Evolutionary conservation across 441 rosid species (phyloP), one percentile per base, ranked within the genome.

Genomic region (Erysimum pusillum): DNA sequence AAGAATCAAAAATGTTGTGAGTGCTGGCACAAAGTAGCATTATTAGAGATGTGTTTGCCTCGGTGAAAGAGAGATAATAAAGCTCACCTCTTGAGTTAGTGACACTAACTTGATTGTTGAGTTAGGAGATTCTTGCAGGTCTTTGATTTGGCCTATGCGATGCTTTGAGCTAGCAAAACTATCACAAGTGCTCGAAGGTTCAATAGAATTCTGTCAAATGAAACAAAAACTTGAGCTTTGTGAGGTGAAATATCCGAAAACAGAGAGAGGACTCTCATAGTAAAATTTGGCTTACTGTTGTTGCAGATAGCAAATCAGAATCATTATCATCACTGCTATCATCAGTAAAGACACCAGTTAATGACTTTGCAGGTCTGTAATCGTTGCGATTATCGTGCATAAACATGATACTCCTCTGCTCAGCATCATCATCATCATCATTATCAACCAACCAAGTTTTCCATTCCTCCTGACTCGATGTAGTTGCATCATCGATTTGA

Each of bases 271-370:
- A 49, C 3, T 53, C 18, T 25, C 11, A 32, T 22, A 64, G 41
- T 52, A 42, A 63, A 39, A 48, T 25, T 9, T n/a, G 17, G 59
- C 75, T 71, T 74, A 86, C 83, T 69, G 61, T 70, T 17, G 46
- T 15, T 15, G 41, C 18, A 36, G 71, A 42, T 32, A 22, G 0
- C 2, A 17, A 25, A 67, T 71, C 64, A 28, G 73, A 48, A 38
- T 65, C 69, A n/a, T 7, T 36, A 20, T 69, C 62, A 48, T 73
- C 78, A 18, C 62, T 39, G 67, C 74, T 70, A 38, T 46, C 6
- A 17, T 8, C 63, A 42, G 3, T 12, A 15, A 53, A 39, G 17
- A 32, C 66, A 59, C 80, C 57, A 5, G 66, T 67, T 18, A 67
- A 0, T 14, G 87, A 0, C 61, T 11, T 49, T 58, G 62, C 5